A percentile compares a stretch with the other conserved stretches of the same genome.
Evolutionary conservation across 2,329 filamentous ascomycete genomes (phyloP).

Genomic region (Arthrobotrys sphaeroides): DNA sequence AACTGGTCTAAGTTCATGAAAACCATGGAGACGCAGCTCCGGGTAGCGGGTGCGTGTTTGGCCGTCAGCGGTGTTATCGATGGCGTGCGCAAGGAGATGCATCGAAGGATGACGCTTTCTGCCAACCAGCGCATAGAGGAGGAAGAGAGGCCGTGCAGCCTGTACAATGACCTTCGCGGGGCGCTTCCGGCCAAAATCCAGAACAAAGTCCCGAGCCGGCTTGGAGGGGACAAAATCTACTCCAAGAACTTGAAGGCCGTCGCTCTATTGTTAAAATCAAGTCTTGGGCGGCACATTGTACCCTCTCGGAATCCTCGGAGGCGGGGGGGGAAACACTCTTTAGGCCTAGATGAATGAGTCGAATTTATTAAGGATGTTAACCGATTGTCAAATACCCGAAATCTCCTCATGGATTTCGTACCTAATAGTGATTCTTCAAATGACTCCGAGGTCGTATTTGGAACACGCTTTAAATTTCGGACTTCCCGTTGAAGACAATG

Average conservation of each 20-base stretch:
- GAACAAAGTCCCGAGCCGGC: neutral
- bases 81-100: neutral
- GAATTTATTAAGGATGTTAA: too few relatives aligned
- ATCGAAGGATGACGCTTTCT: neutral
- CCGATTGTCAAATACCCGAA: too few relatives aligned
- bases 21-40: neutral
- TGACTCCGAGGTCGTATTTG: too few relatives aligned
- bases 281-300: too few relatives aligned
- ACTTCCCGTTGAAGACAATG: too few relatives aligned
- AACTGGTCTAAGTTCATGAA: neutral
- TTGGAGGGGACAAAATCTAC: neutral
- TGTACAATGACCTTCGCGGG: neutral
- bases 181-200: neutral
- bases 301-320: too few relatives aligned
- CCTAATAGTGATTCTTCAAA: too few relatives aligned
- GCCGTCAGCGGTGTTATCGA: neutral
- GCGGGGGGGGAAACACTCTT: too few relatives aligned
- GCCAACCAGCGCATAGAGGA: neutral
- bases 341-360: too few relatives aligned
- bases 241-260: neutral
- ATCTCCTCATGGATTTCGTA: too few relatives aligned
- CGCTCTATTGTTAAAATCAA: too few relatives aligned
- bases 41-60: neutral
- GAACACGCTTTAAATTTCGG: too few relatives aligned
- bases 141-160: neutral